These are phyloP conservation scores for Pyrenochaeta sp. DNA, from an alignment of 2,329 filamentous ascomycete species.

Conservation along the genomic window DNA sequence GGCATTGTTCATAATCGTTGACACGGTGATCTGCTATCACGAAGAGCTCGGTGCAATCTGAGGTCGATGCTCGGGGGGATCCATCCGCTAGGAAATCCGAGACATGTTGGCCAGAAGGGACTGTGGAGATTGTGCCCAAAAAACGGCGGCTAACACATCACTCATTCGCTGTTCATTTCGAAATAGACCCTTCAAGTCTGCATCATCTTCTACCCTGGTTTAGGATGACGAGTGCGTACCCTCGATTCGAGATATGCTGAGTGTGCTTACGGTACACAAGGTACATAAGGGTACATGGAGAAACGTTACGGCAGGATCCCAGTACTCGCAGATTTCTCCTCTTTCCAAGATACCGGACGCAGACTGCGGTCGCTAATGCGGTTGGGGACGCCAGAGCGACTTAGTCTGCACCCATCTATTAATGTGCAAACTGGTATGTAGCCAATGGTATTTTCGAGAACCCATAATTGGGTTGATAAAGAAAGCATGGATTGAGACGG, in stretches of 20 bases:
- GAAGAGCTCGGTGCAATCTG: constrained; percentile 20
- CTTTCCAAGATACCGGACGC: constrained; percentile 26
- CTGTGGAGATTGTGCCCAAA: background rate
- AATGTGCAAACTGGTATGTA: constrained; percentile 17
- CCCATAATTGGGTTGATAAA: constrained; percentile 22
- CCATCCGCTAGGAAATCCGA: constrained; percentile 21
- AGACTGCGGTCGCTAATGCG: constrained; percentile 34
- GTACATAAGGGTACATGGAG: constrained; percentile 9
- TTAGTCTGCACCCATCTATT: constrained; percentile 13
- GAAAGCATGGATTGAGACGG: constrained; percentile 9
- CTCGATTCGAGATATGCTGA: constrained; percentile 9
- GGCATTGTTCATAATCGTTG: constrained; percentile 7
- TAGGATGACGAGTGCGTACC: constrained; percentile 17
- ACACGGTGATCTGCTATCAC: constrained; percentile 15
- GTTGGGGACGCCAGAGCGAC: constrained; percentile 15
- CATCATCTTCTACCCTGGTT: constrained; percentile 19
- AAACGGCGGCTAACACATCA: background rate
- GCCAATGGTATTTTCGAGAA: constrained; percentile 15
- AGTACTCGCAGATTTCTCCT: constrained; percentile 22
- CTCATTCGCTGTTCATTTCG: background rate
- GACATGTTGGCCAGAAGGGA: constrained; percentile 11
- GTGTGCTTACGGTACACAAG: background rate
- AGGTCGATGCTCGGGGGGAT: constrained; percentile 16
- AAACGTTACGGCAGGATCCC: constrained; percentile 20
- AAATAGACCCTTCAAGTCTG: background rate